phyloP scores from a whole-genome alignment of 345 rosid species.

The Citrus reticulata region DNA sequence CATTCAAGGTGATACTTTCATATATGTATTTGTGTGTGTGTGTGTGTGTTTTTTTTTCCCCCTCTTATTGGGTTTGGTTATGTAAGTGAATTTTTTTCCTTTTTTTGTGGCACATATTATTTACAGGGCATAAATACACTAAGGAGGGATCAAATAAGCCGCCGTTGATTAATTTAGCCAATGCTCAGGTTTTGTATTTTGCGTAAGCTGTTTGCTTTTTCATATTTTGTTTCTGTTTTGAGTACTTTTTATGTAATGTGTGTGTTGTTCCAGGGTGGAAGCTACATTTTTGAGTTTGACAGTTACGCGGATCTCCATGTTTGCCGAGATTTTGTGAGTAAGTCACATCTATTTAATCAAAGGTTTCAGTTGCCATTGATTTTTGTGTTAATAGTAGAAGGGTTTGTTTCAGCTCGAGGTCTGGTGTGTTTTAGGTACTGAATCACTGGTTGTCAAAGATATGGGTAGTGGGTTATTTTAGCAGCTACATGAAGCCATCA shows the following conservation, averaged over 20 bases:
- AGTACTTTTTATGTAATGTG: background rate
- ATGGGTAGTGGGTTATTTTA: no score
- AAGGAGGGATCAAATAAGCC: constrained; percentile 83
- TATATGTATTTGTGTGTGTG: background rate
- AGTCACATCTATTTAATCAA: constrained; percentile 13
- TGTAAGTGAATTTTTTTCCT: no score
- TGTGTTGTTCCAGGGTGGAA: constrained; percentile 50
- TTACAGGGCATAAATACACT: constrained; percentile 65
- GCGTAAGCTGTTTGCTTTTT: background rate
- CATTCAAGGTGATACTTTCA: constrained; percentile 50
- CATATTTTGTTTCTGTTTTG: background rate
- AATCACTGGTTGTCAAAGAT: no score
- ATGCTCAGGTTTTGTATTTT: constrained; percentile 46
- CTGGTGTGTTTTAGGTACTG: no score
- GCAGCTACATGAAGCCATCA: background rate
- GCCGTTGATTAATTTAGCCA: constrained; percentile 82
- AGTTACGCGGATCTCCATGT: constrained; percentile 67
- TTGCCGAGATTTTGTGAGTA: constrained; percentile 87
- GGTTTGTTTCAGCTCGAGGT: no score
- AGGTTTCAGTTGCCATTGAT: background rate
- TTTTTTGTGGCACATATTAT: background rate
- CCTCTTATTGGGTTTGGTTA: no score
- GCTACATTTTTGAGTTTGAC: constrained; percentile 83
- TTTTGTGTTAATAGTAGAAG: background rate
- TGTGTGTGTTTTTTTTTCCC: background rate